phyloP scores from a whole-genome alignment of 345 rosid species.

The Brassica rapa region DNA sequence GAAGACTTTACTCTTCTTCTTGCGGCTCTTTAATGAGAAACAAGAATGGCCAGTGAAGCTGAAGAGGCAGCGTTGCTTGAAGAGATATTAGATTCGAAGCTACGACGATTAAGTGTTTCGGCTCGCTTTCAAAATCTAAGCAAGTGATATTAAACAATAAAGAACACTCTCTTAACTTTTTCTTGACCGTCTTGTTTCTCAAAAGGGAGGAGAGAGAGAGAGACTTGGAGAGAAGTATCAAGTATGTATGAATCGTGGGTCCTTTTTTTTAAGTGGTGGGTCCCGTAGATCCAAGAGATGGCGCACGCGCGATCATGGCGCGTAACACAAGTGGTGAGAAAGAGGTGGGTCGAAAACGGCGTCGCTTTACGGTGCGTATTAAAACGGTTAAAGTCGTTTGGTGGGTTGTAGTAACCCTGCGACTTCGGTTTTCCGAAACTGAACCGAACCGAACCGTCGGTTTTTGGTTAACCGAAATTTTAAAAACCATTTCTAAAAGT shows the following conservation, averaged over 20 bases:
- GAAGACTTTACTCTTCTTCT: slow-evolving; percentile 30
- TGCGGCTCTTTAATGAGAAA: not conserved
- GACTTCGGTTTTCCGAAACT: too few relatives aligned
- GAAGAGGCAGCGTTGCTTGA: slow-evolving; percentile 12
- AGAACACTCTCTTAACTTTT: slow-evolving; percentile 11
- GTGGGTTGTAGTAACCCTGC: not conserved
- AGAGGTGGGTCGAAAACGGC: slow-evolving; percentile 29
- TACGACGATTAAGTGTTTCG: not conserved
- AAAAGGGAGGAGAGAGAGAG: not conserved
- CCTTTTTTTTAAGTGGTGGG: slow-evolving; percentile 30
- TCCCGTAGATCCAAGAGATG: slow-evolving; percentile 6
- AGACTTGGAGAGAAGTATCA: not conserved
- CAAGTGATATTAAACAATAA: not conserved
- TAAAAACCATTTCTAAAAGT: too few relatives aligned
- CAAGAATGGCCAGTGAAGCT: slow-evolving; percentile 16
- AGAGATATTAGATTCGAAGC: not conserved
- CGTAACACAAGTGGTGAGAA: slow-evolving; percentile 6
- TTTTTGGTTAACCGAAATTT: too few relatives aligned
- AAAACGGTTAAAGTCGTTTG: slow-evolving; percentile 19
- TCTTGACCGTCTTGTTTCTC: slow-evolving; percentile 35
- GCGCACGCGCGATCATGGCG: slow-evolving; percentile 29
- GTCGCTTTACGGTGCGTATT: not conserved
- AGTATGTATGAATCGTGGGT: slow-evolving; percentile 32
- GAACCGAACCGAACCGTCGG: too few relatives aligned
- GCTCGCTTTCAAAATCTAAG: slow-evolving; percentile 1